Evolutionary conservation across 148 eudicot species (phyloP), one percentile per base, ranked within the genome.

Genomic region (Suaeda aralocaspica): DNA sequence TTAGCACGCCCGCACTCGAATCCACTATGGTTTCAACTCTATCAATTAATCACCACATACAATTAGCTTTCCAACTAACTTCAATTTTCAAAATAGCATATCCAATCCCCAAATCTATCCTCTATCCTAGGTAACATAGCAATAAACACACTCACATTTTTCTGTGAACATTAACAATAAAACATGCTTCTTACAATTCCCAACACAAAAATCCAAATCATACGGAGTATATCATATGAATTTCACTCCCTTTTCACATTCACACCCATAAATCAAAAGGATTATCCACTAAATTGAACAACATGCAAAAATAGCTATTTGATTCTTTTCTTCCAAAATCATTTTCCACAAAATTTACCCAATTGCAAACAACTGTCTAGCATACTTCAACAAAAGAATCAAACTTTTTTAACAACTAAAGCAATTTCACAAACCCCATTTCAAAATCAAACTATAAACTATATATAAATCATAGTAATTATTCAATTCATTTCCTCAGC

Each of bases 321-420:
- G 76, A 73, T 73, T 65, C 76, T 73, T 73, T 73, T 42, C 76
- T 73, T 73, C 64, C 30, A 53, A 56, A 25, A 49, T 5, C 31
- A 24, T 3, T 24, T 21, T 44, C 56, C 53, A 15, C 34, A 71
- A 8, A 61, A 6, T 22, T 29, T 67, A 29, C 2, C 39, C 9
- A 10, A 51, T 50, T 65, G 36, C 28, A 59, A 50, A 67, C 22
- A 51, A 51, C 25, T 50, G 41, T 4, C n/a, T n/a, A n/a, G n/a
- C 44, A 67, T 48, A 22, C 6, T 53, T 34, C 58, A 30, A 24
- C 56, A 26, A 46, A 59, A 48, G 66, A 74, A 58, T 67, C 66
- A 22, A 48, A 26, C 48, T 59, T 24, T 59, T 59, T 59, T 25
- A 5, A 34, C 58, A 66, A 24, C 31, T 28, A 73, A 57, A 70